These are phyloP conservation scores for Beauveria sp. DNA, from an alignment of 2,329 filamentous ascomycete genomes.

Conservation along the genomic window DNA sequence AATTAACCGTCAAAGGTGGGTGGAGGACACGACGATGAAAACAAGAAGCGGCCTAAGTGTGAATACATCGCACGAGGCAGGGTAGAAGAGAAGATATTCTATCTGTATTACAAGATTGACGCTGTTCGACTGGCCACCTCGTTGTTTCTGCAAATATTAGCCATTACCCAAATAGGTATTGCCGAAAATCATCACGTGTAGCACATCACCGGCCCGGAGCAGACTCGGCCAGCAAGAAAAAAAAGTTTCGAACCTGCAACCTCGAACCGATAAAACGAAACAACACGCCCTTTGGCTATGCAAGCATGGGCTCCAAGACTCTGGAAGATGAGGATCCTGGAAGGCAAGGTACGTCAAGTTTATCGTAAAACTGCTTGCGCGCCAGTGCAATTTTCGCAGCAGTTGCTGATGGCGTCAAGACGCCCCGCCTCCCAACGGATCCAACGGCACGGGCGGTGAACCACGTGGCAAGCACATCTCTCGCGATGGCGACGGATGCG, in stretches of 20 bases:
- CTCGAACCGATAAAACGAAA: neutral
- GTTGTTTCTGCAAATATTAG: neutral
- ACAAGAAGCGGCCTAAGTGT: too few species aligned
- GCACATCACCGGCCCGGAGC: neutral
- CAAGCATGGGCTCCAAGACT: conserved; percentile 12
- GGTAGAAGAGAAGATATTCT: too few species aligned
- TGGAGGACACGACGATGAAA: neutral
- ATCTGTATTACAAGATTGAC: too few species aligned
- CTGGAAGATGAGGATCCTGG: conserved; percentile 9
- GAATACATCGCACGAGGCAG: too few species aligned
- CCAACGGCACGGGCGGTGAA: conserved; percentile 5
- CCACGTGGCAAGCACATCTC: conserved; percentile 8
- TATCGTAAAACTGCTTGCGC: neutral
- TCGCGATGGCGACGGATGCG: conserved; percentile 9
- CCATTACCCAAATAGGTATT: neutral
- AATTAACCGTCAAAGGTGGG: too few species aligned
- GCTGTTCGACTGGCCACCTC: neutral
- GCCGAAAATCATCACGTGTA: neutral
- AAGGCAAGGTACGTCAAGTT: conserved; percentile 6
- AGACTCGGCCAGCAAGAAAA: neutral
- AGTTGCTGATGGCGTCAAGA: neutral
- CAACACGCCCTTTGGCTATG: neutral
- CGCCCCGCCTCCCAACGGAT: conserved; percentile 6
- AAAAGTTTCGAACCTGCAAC: conserved; percentile 1
- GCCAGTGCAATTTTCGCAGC: neutral